phyloP scores from a whole-genome alignment of 305 asterid species.

The Fraxinus dipetala region DNA sequence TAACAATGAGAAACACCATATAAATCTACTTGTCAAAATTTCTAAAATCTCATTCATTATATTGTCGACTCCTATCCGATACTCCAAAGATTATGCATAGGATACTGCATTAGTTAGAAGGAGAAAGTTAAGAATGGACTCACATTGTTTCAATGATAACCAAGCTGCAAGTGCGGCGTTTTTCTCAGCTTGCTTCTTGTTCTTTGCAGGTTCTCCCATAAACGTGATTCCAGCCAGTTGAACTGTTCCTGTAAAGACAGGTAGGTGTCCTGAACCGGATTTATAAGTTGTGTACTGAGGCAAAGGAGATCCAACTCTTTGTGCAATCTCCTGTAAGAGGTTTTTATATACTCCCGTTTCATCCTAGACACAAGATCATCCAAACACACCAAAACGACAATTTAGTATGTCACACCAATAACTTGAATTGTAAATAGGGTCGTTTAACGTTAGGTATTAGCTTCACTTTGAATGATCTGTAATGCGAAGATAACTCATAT shows the following conservation, averaged over 20 bases:
- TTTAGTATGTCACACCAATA: background rate
- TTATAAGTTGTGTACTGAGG: slow-evolving; percentile 61
- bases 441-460: background rate
- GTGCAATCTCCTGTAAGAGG: slow-evolving; percentile 72
- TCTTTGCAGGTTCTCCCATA: slow-evolving; percentile 75
- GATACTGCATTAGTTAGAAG: background rate
- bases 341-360: slow-evolving; percentile 80
- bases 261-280: slow-evolving; percentile 66
- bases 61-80: background rate
- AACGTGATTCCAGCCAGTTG: slow-evolving; percentile 68
- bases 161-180: slow-evolving; percentile 74
- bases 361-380: slow-evolving; percentile 40
- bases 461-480: background rate
- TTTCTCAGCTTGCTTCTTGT: slow-evolving; percentile 84
- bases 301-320: slow-evolving; percentile 71
- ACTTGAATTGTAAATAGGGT: background rate
- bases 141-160: slow-evolving; percentile 67
- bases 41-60: background rate
- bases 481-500: background rate
- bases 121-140: slow-evolving; percentile 23
- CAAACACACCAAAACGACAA: background rate
- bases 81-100: background rate
- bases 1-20: background rate
- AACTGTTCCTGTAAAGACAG: slow-evolving; percentile 70
- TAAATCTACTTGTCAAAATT: background rate